Evolutionary conservation across 2,329 filamentous ascomycete genomes (phyloP).

Genomic region (Pseudopithomyces maydicus): DNA sequence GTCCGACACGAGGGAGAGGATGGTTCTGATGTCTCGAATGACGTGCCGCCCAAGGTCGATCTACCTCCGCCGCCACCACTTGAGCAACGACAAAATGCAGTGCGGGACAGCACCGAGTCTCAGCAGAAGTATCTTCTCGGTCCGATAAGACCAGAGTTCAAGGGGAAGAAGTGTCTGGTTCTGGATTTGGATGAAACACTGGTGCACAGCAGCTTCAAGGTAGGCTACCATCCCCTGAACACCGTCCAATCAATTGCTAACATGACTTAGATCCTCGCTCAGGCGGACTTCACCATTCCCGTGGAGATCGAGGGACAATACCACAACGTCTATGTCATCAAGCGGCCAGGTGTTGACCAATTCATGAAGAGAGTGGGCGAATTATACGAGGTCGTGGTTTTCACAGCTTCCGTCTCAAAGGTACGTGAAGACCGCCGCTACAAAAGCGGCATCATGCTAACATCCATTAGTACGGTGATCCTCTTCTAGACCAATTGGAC

Average conservation of each 20-base stretch:
- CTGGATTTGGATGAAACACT: slow-evolving; percentile 95
- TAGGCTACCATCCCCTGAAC: slow-evolving; percentile 46
- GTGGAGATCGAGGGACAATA: slow-evolving; percentile 99
- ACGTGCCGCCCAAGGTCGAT: slow-evolving; percentile 49
- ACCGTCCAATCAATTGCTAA: slow-evolving; percentile 17
- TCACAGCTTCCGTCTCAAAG: slow-evolving; percentile 98
- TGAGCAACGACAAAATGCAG: slow-evolving; percentile 49
- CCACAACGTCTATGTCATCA: slow-evolving; percentile 99
- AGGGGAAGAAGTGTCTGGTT: slow-evolving; percentile 91
- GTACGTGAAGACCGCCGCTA: slow-evolving; percentile 51
- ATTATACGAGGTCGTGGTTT: slow-evolving; percentile 97
- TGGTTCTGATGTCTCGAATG: slow-evolving; percentile 26
- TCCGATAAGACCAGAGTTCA: slow-evolving; percentile 77
- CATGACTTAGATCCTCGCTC: slow-evolving; percentile 79
- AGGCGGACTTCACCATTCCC: slow-evolving; percentile 98
- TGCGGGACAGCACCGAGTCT: slow-evolving; percentile 41
- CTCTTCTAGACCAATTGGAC: slow-evolving; percentile 91
- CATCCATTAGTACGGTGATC: slow-evolving; percentile 80
- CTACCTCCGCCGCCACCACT: slow-evolving; percentile 63
- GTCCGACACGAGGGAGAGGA: slow-evolving; percentile 49
- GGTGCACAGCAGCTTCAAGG: slow-evolving; percentile 99
- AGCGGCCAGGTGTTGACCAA: slow-evolving; percentile 95
- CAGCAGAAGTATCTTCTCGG: slow-evolving; percentile 75
- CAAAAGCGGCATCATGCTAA: slow-evolving; percentile 16
- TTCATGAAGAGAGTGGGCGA: slow-evolving; percentile 99